Conservation (phyloP, 352 stramenopile genomes). For the Thalassiosira livingstoniorum region DNA sequence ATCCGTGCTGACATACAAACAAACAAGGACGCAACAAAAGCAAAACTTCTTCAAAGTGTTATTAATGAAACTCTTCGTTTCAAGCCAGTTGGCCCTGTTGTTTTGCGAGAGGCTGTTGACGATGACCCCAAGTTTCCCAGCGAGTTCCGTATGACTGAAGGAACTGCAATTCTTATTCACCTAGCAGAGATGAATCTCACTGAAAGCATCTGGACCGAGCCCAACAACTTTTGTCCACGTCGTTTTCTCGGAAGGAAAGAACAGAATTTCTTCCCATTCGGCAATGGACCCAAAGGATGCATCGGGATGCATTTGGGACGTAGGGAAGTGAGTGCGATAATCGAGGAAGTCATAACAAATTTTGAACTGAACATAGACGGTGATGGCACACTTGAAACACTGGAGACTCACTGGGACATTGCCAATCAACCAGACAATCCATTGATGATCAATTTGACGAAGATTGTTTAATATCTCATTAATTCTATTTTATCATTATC, state of each 20-base stretch:
- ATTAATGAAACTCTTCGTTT: conserved; percentile 50
- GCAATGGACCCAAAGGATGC: conserved; percentile 45
- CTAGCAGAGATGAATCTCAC: conserved; percentile 52
- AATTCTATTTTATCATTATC: background rate
- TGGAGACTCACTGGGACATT: conserved; percentile 52
- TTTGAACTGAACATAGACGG: conserved; percentile 19
- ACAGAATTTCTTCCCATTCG: conserved; percentile 43
- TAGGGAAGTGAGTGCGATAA: conserved; percentile 32
- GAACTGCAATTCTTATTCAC: conserved; percentile 43
- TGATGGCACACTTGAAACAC: conserved; percentile 1
- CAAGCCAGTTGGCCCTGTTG: conserved; percentile 58
- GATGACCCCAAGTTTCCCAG: conserved; percentile 39
- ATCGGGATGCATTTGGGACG: conserved; percentile 42
- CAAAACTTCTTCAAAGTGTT: conserved; percentile 33
- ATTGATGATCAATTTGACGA: conserved; percentile 15
- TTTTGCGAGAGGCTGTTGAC: conserved; percentile 41
- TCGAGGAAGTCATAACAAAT: conserved; percentile 34
- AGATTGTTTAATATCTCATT: background rate
- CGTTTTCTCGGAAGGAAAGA: conserved; percentile 28
- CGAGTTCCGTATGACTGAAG: conserved; percentile 8
- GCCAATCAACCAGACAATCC: conserved; percentile 44
- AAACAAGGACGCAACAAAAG: conserved; percentile 14
- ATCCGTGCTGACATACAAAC: conserved; percentile 6
- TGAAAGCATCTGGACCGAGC: conserved; percentile 21
- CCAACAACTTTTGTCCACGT: conserved; percentile 25